Evolutionary conservation across 2,329 filamentous ascomycete genomes (phyloP).

Genomic region (Penicillium sp.): DNA sequence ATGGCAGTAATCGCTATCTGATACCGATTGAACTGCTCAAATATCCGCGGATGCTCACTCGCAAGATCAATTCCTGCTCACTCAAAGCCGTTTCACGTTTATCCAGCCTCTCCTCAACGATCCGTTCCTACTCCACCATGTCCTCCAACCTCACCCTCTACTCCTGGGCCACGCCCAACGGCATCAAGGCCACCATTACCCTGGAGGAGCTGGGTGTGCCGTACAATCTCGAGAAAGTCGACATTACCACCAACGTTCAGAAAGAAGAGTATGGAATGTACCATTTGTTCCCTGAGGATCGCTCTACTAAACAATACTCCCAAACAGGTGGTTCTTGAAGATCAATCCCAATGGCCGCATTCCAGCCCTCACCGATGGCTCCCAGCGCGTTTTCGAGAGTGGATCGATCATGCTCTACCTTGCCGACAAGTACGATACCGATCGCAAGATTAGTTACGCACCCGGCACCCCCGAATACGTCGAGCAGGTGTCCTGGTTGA

Average conservation of each 20-base stretch:
- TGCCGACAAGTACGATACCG: conserved; percentile 46
- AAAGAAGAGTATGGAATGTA: conserved; percentile 39
- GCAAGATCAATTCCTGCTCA: neutral
- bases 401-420: conserved; percentile 52
- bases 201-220: conserved; percentile 41
- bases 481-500: conserved; percentile 50
- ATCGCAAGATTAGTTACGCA: conserved; percentile 46
- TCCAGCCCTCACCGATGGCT: conserved; percentile 48
- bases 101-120: conserved; percentile 5
- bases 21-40: neutral
- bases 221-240: conserved; percentile 40
- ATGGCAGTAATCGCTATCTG: neutral
- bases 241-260: conserved; percentile 48
- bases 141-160: conserved; percentile 36
- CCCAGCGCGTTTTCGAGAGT: conserved; percentile 48
- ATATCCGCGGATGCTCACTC: conserved; percentile 6
- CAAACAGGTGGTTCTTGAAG: conserved; percentile 45
- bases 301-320: neutral
- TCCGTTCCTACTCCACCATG: conserved; percentile 21
- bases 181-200: conserved; percentile 41
- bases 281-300: too few species aligned
- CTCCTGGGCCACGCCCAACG: conserved; percentile 36
- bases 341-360: conserved; percentile 55
- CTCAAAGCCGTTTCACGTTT: conserved; percentile 15
- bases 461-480: conserved; percentile 47